phyloP scores from a whole-genome alignment of 1,284 basidiomycete genomes.

The Rhodofomes roseus region DNA sequence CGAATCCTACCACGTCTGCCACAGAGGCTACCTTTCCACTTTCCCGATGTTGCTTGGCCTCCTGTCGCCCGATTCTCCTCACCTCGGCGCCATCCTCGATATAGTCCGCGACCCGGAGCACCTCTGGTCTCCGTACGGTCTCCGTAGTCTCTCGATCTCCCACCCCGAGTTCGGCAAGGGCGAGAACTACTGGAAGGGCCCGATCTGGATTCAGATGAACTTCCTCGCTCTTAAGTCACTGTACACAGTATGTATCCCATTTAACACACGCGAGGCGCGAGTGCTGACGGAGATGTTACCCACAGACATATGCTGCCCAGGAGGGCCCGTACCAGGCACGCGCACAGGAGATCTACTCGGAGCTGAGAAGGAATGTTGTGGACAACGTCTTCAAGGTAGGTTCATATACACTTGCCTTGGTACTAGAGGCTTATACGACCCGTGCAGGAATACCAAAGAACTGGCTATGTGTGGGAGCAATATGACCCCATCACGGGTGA shows the following conservation, averaged over 20 bases:
- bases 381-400: slow-evolving; percentile 82
- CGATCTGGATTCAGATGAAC: slow-evolving; percentile 97
- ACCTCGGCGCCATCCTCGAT: slow-evolving; percentile 77
- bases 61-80: slow-evolving; percentile 71
- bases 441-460: slow-evolving; percentile 80
- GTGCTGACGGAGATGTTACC: neutral
- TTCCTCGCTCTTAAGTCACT: slow-evolving; percentile 81
- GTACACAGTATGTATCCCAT: slow-evolving; percentile 51
- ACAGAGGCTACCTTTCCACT: slow-evolving; percentile 89
- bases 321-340: slow-evolving; percentile 78
- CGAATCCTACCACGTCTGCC: slow-evolving; percentile 87
- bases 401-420: neutral
- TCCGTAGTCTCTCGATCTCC: slow-evolving; percentile 80
- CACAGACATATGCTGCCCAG: slow-evolving; percentile 71
- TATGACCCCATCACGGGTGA: slow-evolving; percentile 84
- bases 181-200: slow-evolving; percentile 96
- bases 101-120: slow-evolving; percentile 76
- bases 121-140: slow-evolving; percentile 88
- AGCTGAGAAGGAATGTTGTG: slow-evolving; percentile 79
- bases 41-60: slow-evolving; percentile 89
- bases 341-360: slow-evolving; percentile 75
- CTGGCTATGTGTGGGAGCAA: slow-evolving; percentile 96
- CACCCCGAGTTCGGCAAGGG: slow-evolving; percentile 88
- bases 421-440: neutral
- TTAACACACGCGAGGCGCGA: neutral